phyloP scores from a whole-genome alignment of 805 yeast genomes.

The Saturnispora sekii region DNA sequence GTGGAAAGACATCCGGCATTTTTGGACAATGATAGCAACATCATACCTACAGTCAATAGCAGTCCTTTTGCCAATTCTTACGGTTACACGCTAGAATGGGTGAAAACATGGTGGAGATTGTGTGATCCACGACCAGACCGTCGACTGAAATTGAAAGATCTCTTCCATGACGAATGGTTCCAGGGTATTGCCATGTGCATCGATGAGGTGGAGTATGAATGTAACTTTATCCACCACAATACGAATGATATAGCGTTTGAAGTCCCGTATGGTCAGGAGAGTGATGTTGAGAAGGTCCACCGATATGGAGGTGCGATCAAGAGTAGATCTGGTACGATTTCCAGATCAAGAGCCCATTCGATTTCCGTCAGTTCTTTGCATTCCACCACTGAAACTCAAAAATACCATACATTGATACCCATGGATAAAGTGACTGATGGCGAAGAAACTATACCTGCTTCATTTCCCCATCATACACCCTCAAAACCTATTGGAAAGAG shows the following conservation, averaged over 20 bases:
- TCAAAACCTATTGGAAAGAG: too few relatives aligned
- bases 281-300: conserved; percentile 1
- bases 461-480: too few relatives aligned
- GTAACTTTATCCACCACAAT: conserved; percentile 18
- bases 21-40: conserved; percentile 43
- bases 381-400: not conserved
- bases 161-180: conserved; percentile 61
- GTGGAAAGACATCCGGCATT: conserved; percentile 37
- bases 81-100: conserved; percentile 13
- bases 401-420: conserved; percentile 1
- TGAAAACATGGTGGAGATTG: conserved; percentile 47
- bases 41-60: conserved; percentile 34
- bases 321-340: conserved; percentile 1
- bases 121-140: conserved; percentile 51
- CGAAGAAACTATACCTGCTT: too few relatives aligned
- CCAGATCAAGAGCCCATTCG: not conserved
- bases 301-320: conserved; percentile 4
- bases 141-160: conserved; percentile 43
- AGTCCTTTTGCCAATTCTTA: conserved; percentile 26
- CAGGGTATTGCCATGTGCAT: conserved; percentile 48
- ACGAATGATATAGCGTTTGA: not conserved
- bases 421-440: too few relatives aligned
- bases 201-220: conserved; percentile 31
- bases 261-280: conserved; percentile 4
- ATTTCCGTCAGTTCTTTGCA: not conserved